Evolutionary conservation across 202 grass and related monocot species (phyloP), one percentile per base, ranked within the genome.

Genomic region (Miscanthus sacchariflorus): DNA sequence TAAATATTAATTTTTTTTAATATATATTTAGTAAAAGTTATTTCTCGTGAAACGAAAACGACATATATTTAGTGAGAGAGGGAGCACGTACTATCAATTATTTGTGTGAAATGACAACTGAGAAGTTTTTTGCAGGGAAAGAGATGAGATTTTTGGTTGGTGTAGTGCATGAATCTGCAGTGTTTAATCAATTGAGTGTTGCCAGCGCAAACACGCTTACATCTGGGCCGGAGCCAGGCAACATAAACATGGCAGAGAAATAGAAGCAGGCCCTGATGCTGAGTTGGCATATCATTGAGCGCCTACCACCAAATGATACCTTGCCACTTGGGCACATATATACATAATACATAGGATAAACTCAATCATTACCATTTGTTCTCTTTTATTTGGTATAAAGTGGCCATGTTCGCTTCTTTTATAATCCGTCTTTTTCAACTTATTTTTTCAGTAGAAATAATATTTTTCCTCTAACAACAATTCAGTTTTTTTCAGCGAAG

Each of bases 281-380:
- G 90, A 91, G 90, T 78, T 91, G 86, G 82, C 86, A 9, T 25
- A 88, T 82, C 19, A 68, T 73, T 58, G 65, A 88, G 49, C 54
- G 67, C 56, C 77, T 88, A 45, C 78, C 52, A 72, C 44, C 86
- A 58, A 82, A 91, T 91, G 66, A 88, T 78, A 73, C 75, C 13
- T 12, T 33, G 77, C 46, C 89, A 84, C 81, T 39, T 63, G 73
- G 74, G 78, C 17, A 72, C 49, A n/a, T 21, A 59, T 8, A 21
- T 19, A 7, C 17, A 58, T 19, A 19, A 58, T 19, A 19, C 7
- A 59, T 59, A 21, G 18, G 54, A 59, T 59, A 59, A 59, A 59
- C 54, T 15, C 79, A 18, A 84, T 85, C 77, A 61, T 59, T 70
- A 81, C 9, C 46, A 48, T 76, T 6, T 39, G 28, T 68, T 18